phyloP scores from a whole-genome alignment of 371 early-diverging fungal species.

The Gilbertella persicaria region DNA sequence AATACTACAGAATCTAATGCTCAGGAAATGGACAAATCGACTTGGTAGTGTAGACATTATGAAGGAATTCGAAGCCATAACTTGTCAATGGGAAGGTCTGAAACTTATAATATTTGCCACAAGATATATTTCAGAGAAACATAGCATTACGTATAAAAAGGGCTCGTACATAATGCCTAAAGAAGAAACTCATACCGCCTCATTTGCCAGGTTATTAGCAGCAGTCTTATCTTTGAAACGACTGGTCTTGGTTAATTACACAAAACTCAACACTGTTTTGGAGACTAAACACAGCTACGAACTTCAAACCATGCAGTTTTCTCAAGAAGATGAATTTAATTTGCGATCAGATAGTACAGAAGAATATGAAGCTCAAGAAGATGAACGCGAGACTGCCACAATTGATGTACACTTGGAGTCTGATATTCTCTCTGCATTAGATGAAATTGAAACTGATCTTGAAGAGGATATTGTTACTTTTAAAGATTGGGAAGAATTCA shows the following conservation, averaged over 20 bases:
- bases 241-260: slow-evolving; percentile 13
- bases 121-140: slow-evolving; percentile 11
- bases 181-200: slow-evolving; percentile 15
- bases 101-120: slow-evolving; percentile 15
- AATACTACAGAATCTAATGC: slow-evolving; percentile 16
- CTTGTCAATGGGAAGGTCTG: slow-evolving; percentile 22
- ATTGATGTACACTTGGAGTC: too few species aligned
- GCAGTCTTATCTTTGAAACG: slow-evolving; percentile 21
- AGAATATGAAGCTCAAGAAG: too few species aligned
- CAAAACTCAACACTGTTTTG: slow-evolving; percentile 18
- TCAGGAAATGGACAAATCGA: slow-evolving; percentile 12
- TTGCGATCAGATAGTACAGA: too few species aligned
- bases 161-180: slow-evolving; percentile 7
- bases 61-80: slow-evolving; percentile 24
- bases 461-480: too few species aligned
- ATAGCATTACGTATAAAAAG: slow-evolving; percentile 12
- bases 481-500: too few species aligned
- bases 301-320: slow-evolving; percentile 9
- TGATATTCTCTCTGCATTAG: too few species aligned
- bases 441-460: too few species aligned
- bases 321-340: slow-evolving; percentile 3
- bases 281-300: slow-evolving; percentile 13
- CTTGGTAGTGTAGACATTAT: slow-evolving; percentile 18
- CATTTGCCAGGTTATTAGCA: slow-evolving; percentile 16
- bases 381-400: too few species aligned